These are phyloP conservation scores for Neurospora africana DNA, from an alignment of 495 filamentous ascomycete genomes.

Conservation along the genomic window DNA sequence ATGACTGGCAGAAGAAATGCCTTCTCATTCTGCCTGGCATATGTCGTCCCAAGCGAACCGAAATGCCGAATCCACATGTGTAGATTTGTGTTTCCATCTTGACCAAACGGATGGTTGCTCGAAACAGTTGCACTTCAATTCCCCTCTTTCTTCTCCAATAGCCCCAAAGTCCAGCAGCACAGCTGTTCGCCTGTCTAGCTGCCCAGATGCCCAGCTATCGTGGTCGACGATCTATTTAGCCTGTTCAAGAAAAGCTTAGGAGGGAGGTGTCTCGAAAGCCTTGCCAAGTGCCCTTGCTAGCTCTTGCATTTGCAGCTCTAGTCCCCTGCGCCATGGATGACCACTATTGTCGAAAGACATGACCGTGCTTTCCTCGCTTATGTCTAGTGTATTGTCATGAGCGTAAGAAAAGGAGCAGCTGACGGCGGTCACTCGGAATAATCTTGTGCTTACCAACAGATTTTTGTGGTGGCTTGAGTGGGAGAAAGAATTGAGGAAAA, in stretches of 20 bases:
- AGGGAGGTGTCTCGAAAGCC: not conserved
- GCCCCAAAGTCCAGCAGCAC: not conserved
- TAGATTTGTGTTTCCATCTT: no score
- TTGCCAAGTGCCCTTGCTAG: not conserved
- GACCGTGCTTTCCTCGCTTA: not conserved
- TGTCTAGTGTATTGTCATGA: not conserved
- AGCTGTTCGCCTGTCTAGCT: not conserved
- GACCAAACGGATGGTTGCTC: not conserved
- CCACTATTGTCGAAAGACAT: not conserved
- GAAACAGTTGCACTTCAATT: not conserved
- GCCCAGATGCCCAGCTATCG: not conserved
- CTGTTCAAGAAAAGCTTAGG: not conserved
- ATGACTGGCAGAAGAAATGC: not conserved
- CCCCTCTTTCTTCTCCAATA: not conserved
- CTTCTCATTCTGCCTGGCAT: not conserved
- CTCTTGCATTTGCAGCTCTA: not conserved
- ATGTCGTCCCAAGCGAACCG: no score
- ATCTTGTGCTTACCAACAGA: not conserved
- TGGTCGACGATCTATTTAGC: not conserved
- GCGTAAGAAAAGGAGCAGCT: not conserved
- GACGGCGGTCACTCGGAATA: not conserved
- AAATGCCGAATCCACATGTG: no score
- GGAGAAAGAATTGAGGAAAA: no score
- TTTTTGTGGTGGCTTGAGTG: no score
- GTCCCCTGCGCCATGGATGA: not conserved